phyloP scores from a whole-genome alignment of 2,329 filamentous ascomycete species.

The Arthrinium phaeospermum region DNA sequence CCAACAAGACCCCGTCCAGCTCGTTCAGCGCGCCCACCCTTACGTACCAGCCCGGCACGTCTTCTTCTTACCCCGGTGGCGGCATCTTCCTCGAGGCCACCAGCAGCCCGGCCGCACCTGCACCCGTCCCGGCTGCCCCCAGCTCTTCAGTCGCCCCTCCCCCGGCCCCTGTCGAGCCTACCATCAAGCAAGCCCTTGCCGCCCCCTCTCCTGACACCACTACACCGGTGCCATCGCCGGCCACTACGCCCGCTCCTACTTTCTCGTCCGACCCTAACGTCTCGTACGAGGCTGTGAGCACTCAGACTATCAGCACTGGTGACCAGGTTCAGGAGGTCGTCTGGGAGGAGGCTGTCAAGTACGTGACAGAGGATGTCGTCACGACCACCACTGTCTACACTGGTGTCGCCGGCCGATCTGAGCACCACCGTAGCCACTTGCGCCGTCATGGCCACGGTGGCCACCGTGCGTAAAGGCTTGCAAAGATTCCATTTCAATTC shows the following conservation, averaged over 20 bases:
- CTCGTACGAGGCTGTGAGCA: conserved; percentile 51
- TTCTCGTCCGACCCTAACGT: conserved; percentile 40
- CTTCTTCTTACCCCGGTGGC: conserved; percentile 34
- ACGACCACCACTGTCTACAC: conserved; percentile 44
- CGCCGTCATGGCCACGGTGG: conserved; percentile 47
- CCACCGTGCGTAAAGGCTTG: conserved; percentile 14
- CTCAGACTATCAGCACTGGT: conserved; percentile 57
- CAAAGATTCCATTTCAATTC: conserved; percentile 18
- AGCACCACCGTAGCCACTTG: conserved; percentile 40
- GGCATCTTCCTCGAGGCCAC: conserved; percentile 33
- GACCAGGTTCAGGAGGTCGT: conserved; percentile 60
- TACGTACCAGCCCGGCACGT: conserved; percentile 32
- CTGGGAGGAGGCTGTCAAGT: conserved; percentile 61
- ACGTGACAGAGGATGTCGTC: conserved; percentile 53
- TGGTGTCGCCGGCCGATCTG: conserved; percentile 39
- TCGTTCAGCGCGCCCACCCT: conserved; percentile 34
- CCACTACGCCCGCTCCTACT: conserved; percentile 37
- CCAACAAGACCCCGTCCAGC: conserved; percentile 25
- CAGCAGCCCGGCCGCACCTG: neutral
- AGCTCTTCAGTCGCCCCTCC: conserved; percentile 24
- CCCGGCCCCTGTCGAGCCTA: conserved; percentile 20
- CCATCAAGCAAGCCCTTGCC: conserved; percentile 26
- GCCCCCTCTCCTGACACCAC: neutral
- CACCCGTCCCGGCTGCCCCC: conserved; percentile 26
- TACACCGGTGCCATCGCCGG: conserved; percentile 22